Evolutionary conservation across 1,284 basidiomycete genomes (phyloP).

Genomic region (Phlebopus sp.): DNA sequence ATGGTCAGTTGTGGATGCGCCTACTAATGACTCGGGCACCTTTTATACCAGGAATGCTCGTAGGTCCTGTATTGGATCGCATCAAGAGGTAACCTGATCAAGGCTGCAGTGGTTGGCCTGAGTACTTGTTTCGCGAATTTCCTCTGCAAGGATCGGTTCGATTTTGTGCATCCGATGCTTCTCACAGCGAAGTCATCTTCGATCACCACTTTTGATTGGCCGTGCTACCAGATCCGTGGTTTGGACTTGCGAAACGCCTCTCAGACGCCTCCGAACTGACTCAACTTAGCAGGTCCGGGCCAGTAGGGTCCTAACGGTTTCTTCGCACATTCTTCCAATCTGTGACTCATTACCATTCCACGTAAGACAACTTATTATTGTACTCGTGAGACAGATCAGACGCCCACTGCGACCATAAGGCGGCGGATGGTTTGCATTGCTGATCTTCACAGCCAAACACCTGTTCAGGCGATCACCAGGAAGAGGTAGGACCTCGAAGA

Average conservation of each 20-base stretch:
- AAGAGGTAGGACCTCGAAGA: slow-evolving; percentile 1
- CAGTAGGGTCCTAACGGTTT: slow-evolving; percentile 15
- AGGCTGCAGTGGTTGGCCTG: slow-evolving; percentile 29
- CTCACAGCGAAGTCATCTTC: slow-evolving; percentile 15
- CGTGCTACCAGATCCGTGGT: slow-evolving; percentile 21
- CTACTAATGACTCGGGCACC: slow-evolving; percentile 1
- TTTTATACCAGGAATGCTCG: slow-evolving; percentile 33
- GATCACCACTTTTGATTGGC: slow-evolving; percentile 24
- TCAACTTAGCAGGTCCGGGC: slow-evolving; percentile 10
- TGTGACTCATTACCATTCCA: slow-evolving; percentile 6
- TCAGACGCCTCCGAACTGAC: slow-evolving; percentile 9
- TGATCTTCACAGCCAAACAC: slow-evolving; percentile 19
- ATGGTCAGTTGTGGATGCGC: slow-evolving; percentile 15
- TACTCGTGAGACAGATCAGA: slow-evolving; percentile 3
- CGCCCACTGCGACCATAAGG: slow-evolving; percentile 9
- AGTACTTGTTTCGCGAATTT: slow-evolving; percentile 20
- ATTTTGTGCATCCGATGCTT: slow-evolving; percentile 10
- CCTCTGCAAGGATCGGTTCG: slow-evolving; percentile 22
- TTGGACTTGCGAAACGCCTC: slow-evolving; percentile 11
- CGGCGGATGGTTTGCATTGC: slow-evolving; percentile 23
- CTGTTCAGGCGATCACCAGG: slow-evolving; percentile 15
- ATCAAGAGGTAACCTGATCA: slow-evolving; percentile 37
- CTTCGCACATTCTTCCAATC: slow-evolving; percentile 11
- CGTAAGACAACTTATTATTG: slow-evolving; percentile 18
- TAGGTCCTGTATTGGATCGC: slow-evolving; percentile 27